Percentiles rank a stretch among this genome's conserved stretches.
These are phyloP conservation scores for Stentor roeselii DNA, from an alignment of 73 alveolate genomes.

Conservation along the genomic window DNA sequence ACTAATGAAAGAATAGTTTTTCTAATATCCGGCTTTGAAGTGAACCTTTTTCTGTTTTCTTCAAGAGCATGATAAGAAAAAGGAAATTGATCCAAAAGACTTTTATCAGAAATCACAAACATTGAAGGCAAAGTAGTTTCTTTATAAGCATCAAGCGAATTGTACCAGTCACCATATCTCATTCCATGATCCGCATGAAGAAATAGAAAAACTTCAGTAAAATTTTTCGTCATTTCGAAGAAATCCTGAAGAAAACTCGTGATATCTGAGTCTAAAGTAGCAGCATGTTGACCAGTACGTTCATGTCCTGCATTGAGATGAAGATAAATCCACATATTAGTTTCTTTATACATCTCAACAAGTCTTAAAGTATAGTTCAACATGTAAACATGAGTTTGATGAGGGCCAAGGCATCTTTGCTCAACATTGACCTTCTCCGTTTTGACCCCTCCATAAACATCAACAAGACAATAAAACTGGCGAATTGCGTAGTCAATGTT, in stretches of 20 bases:
- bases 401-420: not conserved
- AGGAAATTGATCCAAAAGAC: not conserved
- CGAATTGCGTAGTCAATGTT: not conserved
- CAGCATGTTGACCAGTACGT: slow-evolving; percentile 21
- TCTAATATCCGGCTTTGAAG: too few relatives aligned
- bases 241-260: not conserved
- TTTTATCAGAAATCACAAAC: not conserved
- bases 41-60: not conserved
- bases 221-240: not conserved
- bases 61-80: not conserved
- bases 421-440: not conserved
- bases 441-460: not conserved
- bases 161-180: slow-evolving; percentile 25
- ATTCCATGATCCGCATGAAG: slow-evolving; percentile 27
- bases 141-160: slow-evolving; percentile 3
- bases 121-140: not conserved
- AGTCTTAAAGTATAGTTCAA: not conserved
- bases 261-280: slow-evolving; percentile 8
- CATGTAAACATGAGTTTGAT: not conserved
- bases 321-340: slow-evolving; percentile 13
- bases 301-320: slow-evolving; percentile 17
- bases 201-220: not conserved
- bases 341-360: not conserved
- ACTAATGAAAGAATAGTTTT: too few relatives aligned
- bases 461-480: not conserved